A percentile compares a stretch with the other conserved stretches of the same genome.
Evolutionary conservation across 2,329 filamentous ascomycete species (phyloP).

Genomic region (Rosellinia necatrix): DNA sequence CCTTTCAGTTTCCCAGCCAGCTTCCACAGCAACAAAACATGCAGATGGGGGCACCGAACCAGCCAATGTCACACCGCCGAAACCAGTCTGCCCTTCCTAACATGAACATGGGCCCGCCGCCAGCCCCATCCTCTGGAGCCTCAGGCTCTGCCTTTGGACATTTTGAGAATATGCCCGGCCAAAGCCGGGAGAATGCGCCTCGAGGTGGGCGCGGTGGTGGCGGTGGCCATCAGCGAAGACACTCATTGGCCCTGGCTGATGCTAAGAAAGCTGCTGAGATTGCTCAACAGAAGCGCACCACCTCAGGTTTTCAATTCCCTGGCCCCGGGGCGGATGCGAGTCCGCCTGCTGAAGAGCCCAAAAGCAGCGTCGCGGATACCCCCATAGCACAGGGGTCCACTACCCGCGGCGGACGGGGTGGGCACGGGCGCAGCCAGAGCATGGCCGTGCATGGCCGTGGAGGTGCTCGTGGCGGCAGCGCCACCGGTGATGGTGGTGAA

Average conservation of each 20-base stretch:
- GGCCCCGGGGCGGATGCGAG: conserved; percentile 67
- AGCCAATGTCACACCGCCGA: conserved; percentile 87
- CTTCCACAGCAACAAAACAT: conserved; percentile 70
- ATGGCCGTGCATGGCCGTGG: conserved; percentile 80
- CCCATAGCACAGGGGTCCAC: conserved; percentile 49
- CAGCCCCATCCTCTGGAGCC: conserved; percentile 88
- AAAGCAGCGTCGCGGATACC: conserved; percentile 51
- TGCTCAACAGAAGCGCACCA: conserved; percentile 94
- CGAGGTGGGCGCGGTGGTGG: conserved; percentile 72
- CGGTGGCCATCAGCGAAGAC: conserved; percentile 86
- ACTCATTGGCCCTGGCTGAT: conserved; percentile 92
- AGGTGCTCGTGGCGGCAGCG: conserved; percentile 70
- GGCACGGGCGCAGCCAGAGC: conserved; percentile 83
- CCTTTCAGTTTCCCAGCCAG: conserved; percentile 88
- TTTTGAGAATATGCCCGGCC: conserved; percentile 68
- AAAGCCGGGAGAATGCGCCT: conserved; percentile 69
- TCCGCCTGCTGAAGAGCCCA: conserved; percentile 61
- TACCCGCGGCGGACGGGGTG: conserved; percentile 59
- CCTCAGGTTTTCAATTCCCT: conserved; percentile 93
- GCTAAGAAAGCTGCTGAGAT: conserved; percentile 97
- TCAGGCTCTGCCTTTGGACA: conserved; percentile 80
- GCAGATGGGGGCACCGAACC: conserved; percentile 74
- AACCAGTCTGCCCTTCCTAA: conserved; percentile 97
- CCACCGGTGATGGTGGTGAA: conserved; percentile 61
- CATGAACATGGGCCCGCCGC: conserved; percentile 85